These are phyloP conservation scores for Haematococcus lacustris DNA, from an alignment of 139 green algal genomes.

Conservation along the genomic window DNA sequence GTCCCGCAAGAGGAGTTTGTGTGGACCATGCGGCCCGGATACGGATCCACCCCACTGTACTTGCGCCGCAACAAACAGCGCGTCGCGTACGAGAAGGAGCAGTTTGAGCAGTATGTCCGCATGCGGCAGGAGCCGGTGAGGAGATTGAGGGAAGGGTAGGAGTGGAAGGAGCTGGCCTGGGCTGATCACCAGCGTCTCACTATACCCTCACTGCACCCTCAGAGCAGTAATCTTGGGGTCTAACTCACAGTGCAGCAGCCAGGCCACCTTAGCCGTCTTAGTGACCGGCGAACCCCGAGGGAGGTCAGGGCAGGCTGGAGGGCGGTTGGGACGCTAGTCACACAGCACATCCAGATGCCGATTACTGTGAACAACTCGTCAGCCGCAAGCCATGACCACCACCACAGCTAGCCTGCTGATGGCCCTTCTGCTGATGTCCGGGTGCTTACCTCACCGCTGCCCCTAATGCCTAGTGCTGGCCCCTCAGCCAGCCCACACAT, in stretches of 20 bases:
- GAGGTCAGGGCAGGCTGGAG: background rate
- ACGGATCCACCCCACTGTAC: conserved; percentile 75
- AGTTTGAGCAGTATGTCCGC: conserved; percentile 52
- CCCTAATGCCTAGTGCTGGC: too few relatives aligned
- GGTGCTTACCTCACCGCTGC: too few relatives aligned
- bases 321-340: background rate
- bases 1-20: conserved; percentile 26
- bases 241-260: too few relatives aligned
- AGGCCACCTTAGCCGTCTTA: too few relatives aligned
- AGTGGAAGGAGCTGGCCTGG: background rate
- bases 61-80: conserved; percentile 62
- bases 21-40: conserved; percentile 58
- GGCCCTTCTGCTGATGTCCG: too few relatives aligned
- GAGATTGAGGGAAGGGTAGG: background rate
- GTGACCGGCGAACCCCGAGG: background rate
- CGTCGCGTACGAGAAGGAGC: conserved; percentile 51
- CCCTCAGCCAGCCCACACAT: too few relatives aligned
- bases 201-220: background rate
- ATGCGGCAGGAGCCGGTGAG: conserved; percentile 42
- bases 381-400: too few relatives aligned
- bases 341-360: background rate
- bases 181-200: background rate
- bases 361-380: too few relatives aligned
- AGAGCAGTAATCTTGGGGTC: too few relatives aligned
- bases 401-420: too few relatives aligned